phyloP scores from a whole-genome alignment of 2,329 filamentous ascomycete genomes.

The Penicillium sp. region DNA sequence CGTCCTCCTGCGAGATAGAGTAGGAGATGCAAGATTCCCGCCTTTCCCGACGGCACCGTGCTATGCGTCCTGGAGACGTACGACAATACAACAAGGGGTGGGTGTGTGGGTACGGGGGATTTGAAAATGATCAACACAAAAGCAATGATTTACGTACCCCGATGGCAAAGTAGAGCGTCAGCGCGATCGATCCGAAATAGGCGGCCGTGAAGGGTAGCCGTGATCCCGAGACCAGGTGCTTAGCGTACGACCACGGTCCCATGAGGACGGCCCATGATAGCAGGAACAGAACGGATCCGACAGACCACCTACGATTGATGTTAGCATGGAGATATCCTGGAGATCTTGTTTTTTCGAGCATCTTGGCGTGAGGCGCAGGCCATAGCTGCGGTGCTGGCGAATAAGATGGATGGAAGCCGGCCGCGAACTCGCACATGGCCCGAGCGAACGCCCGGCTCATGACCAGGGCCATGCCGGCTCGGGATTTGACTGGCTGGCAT shows the following conservation, averaged over 20 bases:
- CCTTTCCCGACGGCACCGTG: slow-evolving; percentile 13
- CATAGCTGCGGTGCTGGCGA: slow-evolving; percentile 14
- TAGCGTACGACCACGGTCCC: slow-evolving; percentile 79
- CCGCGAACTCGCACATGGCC: slow-evolving; percentile 21
- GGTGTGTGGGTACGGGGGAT: slow-evolving; percentile 6
- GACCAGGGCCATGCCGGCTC: slow-evolving; percentile 22
- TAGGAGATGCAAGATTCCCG: slow-evolving; percentile 20
- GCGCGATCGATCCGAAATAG: slow-evolving; percentile 87
- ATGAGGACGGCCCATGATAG: slow-evolving; percentile 91
- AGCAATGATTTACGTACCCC: slow-evolving; percentile 63
- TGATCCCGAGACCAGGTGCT: slow-evolving; percentile 79
- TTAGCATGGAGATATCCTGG: slow-evolving; percentile 22
- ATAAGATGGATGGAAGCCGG: slow-evolving; percentile 7
- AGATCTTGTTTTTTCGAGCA: slow-evolving; percentile 4
- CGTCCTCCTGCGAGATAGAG: slow-evolving; percentile 18
- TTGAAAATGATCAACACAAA: slow-evolving; percentile 16
- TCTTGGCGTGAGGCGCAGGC: slow-evolving; percentile 25
- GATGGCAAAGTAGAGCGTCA: slow-evolving; percentile 89
- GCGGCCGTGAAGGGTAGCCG: slow-evolving; percentile 88
- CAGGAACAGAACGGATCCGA: slow-evolving; percentile 87
- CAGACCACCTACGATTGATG: slow-evolving; percentile 71
- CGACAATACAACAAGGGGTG: slow-evolving; percentile 6
- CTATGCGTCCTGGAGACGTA: slow-evolving; percentile 12
- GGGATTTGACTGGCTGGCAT: slow-evolving; percentile 13
- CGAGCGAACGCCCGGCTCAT: slow-evolving; percentile 19